Percentiles rank a stretch among this genome's conserved stretches.
These are phyloP conservation scores for Cercospora nicotianae DNA, from an alignment of 2,329 filamentous ascomycete species.

Conservation along the genomic window DNA sequence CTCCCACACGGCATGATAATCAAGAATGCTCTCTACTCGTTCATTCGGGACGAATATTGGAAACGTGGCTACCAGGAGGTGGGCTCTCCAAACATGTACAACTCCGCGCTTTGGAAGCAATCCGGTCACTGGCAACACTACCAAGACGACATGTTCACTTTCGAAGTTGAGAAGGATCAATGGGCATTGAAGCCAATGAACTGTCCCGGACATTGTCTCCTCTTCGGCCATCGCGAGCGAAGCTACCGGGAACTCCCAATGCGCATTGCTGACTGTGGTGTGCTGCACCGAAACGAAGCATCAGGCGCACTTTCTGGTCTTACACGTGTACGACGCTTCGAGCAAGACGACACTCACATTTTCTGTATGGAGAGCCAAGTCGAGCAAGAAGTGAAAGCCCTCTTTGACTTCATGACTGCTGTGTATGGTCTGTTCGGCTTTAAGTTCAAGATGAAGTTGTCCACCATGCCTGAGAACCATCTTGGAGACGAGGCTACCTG, in stretches of 20 bases:
- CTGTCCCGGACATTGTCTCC: conserved; percentile 89
- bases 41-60: conserved; percentile 85
- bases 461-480: conserved; percentile 84
- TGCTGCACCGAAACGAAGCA: conserved; percentile 91
- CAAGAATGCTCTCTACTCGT: conserved; percentile 81
- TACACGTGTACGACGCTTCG: conserved; percentile 89
- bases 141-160: conserved; percentile 93
- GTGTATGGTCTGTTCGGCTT: conserved; percentile 84
- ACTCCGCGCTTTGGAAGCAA: conserved; percentile 86
- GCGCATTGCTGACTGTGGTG: conserved; percentile 92
- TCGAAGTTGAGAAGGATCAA: conserved; percentile 77
- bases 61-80: conserved; percentile 94
- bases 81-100: conserved; percentile 95
- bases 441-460: conserved; percentile 91
- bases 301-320: conserved; percentile 88
- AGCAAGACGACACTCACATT: conserved; percentile 95
- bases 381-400: conserved; percentile 70
- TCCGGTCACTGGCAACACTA: conserved; percentile 95
- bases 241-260: conserved; percentile 89
- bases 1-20: conserved; percentile 86
- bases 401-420: conserved; percentile 82
- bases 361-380: conserved; percentile 87
- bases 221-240: conserved; percentile 79
- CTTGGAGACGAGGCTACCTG: conserved; percentile 85
- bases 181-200: conserved; percentile 97